Evolutionary conservation across 495 filamentous ascomycete genomes (phyloP).

Genomic region (Xanthoparmelia taractica): DNA sequence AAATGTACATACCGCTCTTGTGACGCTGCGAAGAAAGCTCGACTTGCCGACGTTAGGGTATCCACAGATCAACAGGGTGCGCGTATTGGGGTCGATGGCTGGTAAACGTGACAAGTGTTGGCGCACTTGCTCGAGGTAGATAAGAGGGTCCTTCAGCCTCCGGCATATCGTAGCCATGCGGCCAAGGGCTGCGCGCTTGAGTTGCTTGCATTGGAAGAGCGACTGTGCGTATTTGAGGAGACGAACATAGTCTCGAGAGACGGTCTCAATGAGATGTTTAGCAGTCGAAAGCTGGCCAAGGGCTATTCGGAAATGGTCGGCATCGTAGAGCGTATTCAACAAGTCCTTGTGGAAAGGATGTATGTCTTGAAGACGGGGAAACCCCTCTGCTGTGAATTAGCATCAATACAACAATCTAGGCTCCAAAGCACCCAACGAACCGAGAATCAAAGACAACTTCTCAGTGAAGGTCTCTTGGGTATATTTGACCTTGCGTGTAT

Average conservation of each 20-base stretch:
- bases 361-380: constrained; percentile 88
- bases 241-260: constrained; percentile 88
- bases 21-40: constrained; percentile 84
- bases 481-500: constrained; percentile 97
- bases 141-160: constrained; percentile 82
- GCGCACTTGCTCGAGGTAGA: constrained; percentile 95
- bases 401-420: background rate
- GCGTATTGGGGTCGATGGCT: constrained; percentile 93
- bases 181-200: constrained; percentile 82
- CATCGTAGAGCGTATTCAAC: constrained; percentile 84
- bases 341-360: constrained; percentile 93
- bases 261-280: constrained; percentile 92
- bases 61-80: constrained; percentile 89
- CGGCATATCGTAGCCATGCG: constrained; percentile 95
- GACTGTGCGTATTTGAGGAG: constrained; percentile 93
- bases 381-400: constrained; percentile 50
- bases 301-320: constrained; percentile 95
- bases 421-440: background rate
- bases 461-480: constrained; percentile 96
- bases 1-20: constrained; percentile 48
- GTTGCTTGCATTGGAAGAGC: constrained; percentile 91
- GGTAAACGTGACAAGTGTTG: constrained; percentile 96
- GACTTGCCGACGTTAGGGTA: constrained; percentile 98
- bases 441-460: constrained; percentile 76
- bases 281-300: constrained; percentile 93